Evolutionary conservation across 2,329 filamentous ascomycete genomes (phyloP).

Genomic region (Aureobasidium sp.): DNA sequence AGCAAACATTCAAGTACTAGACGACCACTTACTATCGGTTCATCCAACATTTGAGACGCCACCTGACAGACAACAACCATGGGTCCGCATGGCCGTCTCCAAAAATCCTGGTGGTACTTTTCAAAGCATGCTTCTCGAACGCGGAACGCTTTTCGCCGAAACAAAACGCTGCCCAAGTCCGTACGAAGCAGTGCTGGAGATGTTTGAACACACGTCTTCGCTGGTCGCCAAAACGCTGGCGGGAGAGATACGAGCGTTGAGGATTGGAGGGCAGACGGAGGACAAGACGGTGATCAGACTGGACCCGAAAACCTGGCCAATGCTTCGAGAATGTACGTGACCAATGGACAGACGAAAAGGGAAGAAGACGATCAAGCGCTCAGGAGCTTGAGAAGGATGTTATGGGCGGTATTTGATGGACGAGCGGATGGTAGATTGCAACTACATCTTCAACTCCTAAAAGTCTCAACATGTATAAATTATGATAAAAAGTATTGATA

Average conservation of each 20-base stretch:
- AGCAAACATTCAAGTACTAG: background rate
- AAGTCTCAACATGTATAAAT: background rate
- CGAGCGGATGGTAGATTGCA: too few relatives aligned
- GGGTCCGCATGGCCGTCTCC: conserved; percentile 1
- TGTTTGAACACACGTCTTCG: background rate
- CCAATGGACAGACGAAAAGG: background rate
- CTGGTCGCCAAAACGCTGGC: background rate
- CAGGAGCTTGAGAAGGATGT: background rate
- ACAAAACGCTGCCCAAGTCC: background rate
- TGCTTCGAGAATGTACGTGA: background rate
- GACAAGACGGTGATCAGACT: background rate
- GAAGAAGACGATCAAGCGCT: background rate
- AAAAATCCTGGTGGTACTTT: background rate
- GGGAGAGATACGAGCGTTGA: background rate
- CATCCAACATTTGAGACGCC: background rate
- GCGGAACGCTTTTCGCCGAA: background rate
- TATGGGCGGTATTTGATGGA: background rate
- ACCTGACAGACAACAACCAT: background rate
- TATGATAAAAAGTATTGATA: background rate
- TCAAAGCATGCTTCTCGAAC: conserved; percentile 4
- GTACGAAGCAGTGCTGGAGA: background rate
- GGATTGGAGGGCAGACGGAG: background rate
- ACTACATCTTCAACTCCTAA: background rate
- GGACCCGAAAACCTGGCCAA: background rate
- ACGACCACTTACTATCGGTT: background rate